These are phyloP conservation scores for Kuraishia capsulata DNA, from an alignment of 805 yeast species.

Conservation along the genomic window DNA sequence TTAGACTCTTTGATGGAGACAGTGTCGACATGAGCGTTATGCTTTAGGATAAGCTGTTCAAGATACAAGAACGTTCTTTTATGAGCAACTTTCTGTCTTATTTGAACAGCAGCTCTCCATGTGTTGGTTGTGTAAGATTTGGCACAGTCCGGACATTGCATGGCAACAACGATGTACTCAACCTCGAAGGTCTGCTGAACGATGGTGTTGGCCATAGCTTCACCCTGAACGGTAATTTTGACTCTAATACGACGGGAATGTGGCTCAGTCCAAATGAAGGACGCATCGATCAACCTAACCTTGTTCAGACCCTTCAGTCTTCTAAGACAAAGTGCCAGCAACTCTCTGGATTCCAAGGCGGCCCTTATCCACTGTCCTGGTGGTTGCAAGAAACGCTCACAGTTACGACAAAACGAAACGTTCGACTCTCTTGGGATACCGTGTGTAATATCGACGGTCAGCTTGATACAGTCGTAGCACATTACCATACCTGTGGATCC, in stretches of 20 bases:
- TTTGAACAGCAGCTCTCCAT: slow-evolving; percentile 97
- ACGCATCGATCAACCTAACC: slow-evolving; percentile 85
- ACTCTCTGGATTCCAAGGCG: slow-evolving; percentile 84
- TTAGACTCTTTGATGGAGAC: slow-evolving; percentile 85
- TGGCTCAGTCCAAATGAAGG: slow-evolving; percentile 98
- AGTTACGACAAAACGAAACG: slow-evolving; percentile 89
- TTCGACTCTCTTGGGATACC: slow-evolving; percentile 94
- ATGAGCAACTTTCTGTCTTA: slow-evolving; percentile 95
- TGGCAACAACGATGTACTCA: slow-evolving; percentile 85
- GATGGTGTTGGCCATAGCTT: slow-evolving; percentile 85
- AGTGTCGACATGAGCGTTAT: slow-evolving; percentile 90
- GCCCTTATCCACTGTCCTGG: slow-evolving; percentile 92
- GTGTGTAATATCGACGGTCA: slow-evolving; percentile 88
- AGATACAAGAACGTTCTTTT: slow-evolving; percentile 92
- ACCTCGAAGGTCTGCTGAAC: slow-evolving; percentile 93
- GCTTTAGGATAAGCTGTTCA: slow-evolving; percentile 89
- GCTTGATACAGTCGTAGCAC: slow-evolving; percentile 95
- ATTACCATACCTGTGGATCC: slow-evolving; percentile 88
- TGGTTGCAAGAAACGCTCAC: slow-evolving; percentile 93
- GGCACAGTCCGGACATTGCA: slow-evolving; percentile 99
- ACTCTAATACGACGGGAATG: slow-evolving; percentile 92
- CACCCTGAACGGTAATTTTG: slow-evolving; percentile 92
- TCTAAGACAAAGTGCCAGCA: slow-evolving; percentile 82
- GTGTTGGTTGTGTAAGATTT: slow-evolving; percentile 93
- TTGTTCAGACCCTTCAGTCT: slow-evolving; percentile 80